phyloP scores from a whole-genome alignment of 164 flowering plant species.

The Magnolia officinalis region DNA sequence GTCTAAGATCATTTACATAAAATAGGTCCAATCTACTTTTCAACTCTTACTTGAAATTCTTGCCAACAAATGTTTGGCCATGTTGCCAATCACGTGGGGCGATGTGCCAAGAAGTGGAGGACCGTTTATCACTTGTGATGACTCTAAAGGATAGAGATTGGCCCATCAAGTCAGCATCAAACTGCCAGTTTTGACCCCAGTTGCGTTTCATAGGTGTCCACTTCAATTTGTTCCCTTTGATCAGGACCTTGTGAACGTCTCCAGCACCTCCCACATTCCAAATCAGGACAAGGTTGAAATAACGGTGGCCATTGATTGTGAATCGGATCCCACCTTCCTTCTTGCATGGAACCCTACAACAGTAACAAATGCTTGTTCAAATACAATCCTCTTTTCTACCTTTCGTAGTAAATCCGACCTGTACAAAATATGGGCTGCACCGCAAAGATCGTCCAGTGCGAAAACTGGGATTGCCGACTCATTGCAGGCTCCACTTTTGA shows the following conservation, averaged over 20 bases:
- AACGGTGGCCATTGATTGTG: conserved; percentile 49
- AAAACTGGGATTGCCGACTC: no score
- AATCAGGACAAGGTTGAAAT: conserved; percentile 45
- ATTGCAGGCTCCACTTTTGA: no score
- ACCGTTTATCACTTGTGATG: conserved; percentile 44
- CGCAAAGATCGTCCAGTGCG: no score
- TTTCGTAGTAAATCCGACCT: no score
- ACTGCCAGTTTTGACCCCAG: conserved; percentile 68
- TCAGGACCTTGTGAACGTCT: conserved; percentile 40
- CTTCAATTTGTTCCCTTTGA: conserved; percentile 42
- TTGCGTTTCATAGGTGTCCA: conserved; percentile 49
- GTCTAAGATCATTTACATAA: neutral
- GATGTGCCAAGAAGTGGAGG: conserved; percentile 51
- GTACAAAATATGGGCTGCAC: no score
- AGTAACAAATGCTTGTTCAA: neutral
- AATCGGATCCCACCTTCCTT: conserved; percentile 65
- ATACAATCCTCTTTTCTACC: no score
- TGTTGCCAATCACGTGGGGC: conserved; percentile 56
- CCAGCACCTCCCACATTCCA: conserved; percentile 82
- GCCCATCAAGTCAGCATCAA: conserved; percentile 28
- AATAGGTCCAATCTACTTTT: neutral
- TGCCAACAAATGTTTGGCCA: conserved; percentile 69
- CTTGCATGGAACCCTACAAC: conserved; percentile 59
- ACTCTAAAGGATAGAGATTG: conserved; percentile 59
- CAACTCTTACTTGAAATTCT: conserved; percentile 40